A percentile compares a stretch with the other conserved stretches of the same genome.
Conservation (phyloP, 1,139 yeast species). For the Kodamaea arcana region DNA sequence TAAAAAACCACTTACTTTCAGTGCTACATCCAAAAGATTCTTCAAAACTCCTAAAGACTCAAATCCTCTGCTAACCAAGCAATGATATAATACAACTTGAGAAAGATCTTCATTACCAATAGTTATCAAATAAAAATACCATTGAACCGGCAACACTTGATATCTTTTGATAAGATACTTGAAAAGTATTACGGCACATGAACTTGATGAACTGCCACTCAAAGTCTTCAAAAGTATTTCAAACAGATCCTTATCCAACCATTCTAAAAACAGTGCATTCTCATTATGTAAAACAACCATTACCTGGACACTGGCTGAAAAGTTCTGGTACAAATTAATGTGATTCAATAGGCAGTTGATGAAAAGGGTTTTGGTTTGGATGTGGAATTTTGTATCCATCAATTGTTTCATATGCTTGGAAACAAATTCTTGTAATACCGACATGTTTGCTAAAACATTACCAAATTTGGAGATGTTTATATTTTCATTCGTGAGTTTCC, state of each 20-base stretch:
- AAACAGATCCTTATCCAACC: conserved; percentile 31
- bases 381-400: conserved; percentile 12
- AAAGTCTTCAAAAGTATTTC: conserved; percentile 27
- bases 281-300: conserved; percentile 18
- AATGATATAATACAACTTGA: conserved; percentile 25
- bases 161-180: conserved; percentile 13
- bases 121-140: conserved; percentile 21
- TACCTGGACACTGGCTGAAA: conserved; percentile 27
- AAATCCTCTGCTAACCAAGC: conserved; percentile 10
- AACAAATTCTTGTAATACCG: conserved; percentile 22
- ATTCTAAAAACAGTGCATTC: conserved; percentile 17
- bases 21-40: background rate
- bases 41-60: background rate
- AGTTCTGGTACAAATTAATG: conserved; percentile 32
- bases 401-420: conserved; percentile 24
- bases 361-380: conserved; percentile 25
- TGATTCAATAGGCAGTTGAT: conserved; percentile 39
- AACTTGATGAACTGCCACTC: conserved; percentile 27
- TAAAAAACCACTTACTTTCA: background rate
- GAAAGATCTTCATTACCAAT: conserved; percentile 23
- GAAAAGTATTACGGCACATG: conserved; percentile 22
- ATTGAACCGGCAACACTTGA: conserved; percentile 2
- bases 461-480: conserved; percentile 24
- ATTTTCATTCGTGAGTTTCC: conserved; percentile 20
- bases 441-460: conserved; percentile 30